phyloP scores from a whole-genome alignment of 139 green algal genomes.

The Chlamydomonas sp. region DNA sequence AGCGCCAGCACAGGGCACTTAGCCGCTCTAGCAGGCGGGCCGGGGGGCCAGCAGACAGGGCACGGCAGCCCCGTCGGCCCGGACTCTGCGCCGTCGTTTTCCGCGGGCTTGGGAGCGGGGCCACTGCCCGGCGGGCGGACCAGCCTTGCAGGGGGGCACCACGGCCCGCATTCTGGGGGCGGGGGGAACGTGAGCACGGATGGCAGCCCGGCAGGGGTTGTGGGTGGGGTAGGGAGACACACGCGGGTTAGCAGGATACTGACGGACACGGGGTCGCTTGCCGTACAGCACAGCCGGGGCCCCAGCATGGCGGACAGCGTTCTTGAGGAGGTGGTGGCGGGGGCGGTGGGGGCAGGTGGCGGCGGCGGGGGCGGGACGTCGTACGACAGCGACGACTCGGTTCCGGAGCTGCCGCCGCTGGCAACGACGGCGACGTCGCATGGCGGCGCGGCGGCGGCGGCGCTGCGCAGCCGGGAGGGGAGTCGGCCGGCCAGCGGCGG shows the following conservation, averaged over 20 bases:
- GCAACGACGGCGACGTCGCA: background rate
- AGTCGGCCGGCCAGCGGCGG: conserved; percentile 10
- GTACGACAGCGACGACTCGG: conserved; percentile 18
- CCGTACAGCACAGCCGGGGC: background rate
- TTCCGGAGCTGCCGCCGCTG: background rate
- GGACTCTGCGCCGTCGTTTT: too few species aligned
- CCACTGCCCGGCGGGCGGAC: background rate
- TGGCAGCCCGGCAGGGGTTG: too few species aligned
- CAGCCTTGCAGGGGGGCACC: background rate
- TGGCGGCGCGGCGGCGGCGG: background rate
- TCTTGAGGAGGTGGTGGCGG: background rate
- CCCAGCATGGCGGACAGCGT: background rate
- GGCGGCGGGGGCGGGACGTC: background rate
- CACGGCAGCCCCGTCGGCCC: background rate
- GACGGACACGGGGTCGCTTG: background rate
- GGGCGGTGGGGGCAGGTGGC: background rate
- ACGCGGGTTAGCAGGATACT: background rate
- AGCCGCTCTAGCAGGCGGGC: background rate
- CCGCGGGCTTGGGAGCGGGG: background rate
- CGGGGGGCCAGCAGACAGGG: background rate
- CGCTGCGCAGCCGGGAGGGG: background rate
- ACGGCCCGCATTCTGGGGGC: background rate
- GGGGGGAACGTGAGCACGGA: background rate
- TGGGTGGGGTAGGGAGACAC: background rate
- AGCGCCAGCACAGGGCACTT: background rate